Evolutionary conservation across 805 yeast species (phyloP).

Genomic region (Naumovozyma baii): DNA sequence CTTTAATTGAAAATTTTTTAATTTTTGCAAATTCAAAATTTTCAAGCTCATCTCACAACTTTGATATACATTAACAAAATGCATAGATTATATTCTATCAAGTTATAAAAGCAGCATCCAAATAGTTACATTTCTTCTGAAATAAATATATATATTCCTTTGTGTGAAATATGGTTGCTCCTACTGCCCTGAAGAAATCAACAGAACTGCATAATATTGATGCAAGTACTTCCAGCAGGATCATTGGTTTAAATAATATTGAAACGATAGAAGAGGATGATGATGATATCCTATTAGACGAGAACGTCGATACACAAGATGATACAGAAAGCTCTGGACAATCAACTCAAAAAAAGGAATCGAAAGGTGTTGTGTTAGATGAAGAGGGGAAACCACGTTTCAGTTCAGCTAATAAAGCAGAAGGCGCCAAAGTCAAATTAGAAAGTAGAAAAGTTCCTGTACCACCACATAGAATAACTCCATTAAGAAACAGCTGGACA

Average conservation of each 20-base stretch:
- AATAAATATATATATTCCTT: no score
- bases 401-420: conserved; percentile 55
- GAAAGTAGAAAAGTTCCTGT: conserved; percentile 86
- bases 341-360: conserved; percentile 20
- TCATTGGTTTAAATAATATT: conserved; percentile 25
- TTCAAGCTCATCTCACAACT: conserved; percentile 6
- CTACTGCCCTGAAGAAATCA: conserved; percentile 32
- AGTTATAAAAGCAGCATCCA: no score
- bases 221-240: conserved; percentile 17
- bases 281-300: conserved; percentile 32
- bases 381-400: conserved; percentile 85
- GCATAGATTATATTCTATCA: no score
- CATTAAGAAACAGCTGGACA: conserved; percentile 81
- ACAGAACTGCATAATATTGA: neutral
- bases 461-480: conserved; percentile 96
- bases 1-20: no score
- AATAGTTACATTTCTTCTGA: no score
- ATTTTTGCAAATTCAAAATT: conserved; percentile 1
- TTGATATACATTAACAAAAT: neutral
- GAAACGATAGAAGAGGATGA: conserved; percentile 30
- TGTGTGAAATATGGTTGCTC: conserved; percentile 28
- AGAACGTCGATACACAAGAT: conserved; percentile 22
- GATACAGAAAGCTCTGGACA: conserved; percentile 10
- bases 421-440: conserved; percentile 55
- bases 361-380: conserved; percentile 40